Base-by-base conservation (phyloP, 768 basidiomycete genomes). In the Phylloporus scabripes region DNA sequence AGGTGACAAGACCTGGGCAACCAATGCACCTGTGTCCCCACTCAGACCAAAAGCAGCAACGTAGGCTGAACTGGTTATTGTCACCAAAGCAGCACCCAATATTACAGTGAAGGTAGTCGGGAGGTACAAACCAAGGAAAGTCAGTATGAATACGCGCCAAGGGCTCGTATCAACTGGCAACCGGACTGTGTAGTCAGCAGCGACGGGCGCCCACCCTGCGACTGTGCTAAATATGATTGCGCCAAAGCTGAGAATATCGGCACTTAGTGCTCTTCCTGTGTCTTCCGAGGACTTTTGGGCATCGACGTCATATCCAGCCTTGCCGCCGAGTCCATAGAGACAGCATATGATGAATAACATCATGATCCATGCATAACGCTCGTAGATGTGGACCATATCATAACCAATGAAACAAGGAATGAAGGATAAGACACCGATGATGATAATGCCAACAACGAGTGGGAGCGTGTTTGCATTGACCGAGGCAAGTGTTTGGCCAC, bases 301-400 rank as follows among this genome's bases (percentile, higher is more conserved):
- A 31, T 63, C 62, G 8, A 73, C 60, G 37, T 79, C 66, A 54
- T 72, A 80, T 14, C 77, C 75, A 0, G 72, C 74, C 18, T 71
- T 63, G 31, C 67, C 66, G 2, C 75, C 79, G 4, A 81, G 65
- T 9, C 77, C 79, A 55, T 72, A 76, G 32, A 80, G 70, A 57
- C 75, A 74, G 45, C 73, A 68, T 70, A 78, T 73, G 58, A 80
- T 69, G 56, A 76, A 61, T 37, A 71, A 61, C 12, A 65, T 65
- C 23, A 72, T 56, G 5, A 77, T 72, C 80, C 80, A 82, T 2
- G 78, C 76, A 50, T 78, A 82, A 12, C 78, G 72, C 51, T 80
- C 79, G 57, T 74, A 80, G 48, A 66, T 50, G 50, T 77, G 75
- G 15, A 78, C 66, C 54, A 73, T 57, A 48, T 76, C 53, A 51